These are phyloP conservation scores for Diaporthe sp. DNA, from an alignment of 2,329 filamentous ascomycete genomes.

Conservation along the genomic window DNA sequence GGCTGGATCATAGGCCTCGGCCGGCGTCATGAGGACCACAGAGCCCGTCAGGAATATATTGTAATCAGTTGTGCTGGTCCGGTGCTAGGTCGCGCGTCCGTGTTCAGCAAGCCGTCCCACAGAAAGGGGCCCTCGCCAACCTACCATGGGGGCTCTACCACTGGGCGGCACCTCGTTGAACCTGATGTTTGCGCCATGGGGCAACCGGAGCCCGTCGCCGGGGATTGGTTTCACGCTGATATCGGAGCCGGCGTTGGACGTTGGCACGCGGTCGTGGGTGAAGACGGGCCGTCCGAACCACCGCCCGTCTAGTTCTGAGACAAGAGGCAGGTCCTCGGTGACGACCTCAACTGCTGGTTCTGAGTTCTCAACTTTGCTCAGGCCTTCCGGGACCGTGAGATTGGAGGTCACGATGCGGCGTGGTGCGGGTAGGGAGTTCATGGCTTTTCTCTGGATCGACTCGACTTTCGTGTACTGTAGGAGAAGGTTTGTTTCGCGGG, in stretches of 20 bases:
- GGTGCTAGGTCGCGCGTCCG: background rate
- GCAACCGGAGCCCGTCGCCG: background rate
- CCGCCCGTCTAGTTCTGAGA: background rate
- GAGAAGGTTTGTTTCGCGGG: background rate
- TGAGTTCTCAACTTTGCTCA: background rate
- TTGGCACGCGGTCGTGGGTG: constrained; percentile 2
- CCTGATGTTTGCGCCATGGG: background rate
- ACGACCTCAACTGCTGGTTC: background rate
- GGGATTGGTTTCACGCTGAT: background rate
- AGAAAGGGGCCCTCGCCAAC: background rate
- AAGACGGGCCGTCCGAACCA: background rate
- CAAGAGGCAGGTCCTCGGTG: background rate
- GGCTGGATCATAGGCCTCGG: background rate
- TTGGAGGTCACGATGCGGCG: constrained; percentile 19
- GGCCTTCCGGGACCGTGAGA: background rate
- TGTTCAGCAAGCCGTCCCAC: background rate
- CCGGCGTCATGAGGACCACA: background rate
- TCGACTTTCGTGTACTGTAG: background rate
- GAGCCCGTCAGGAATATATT: background rate
- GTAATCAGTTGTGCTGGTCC: constrained; percentile 21
- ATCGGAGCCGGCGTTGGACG: background rate
- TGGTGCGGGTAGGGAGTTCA: background rate
- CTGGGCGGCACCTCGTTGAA: constrained; percentile 12
- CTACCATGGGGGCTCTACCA: background rate
- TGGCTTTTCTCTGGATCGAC: background rate